Evolutionary conservation across 495 filamentous ascomycete genomes (phyloP).

Genomic region (Tuber indicum): DNA sequence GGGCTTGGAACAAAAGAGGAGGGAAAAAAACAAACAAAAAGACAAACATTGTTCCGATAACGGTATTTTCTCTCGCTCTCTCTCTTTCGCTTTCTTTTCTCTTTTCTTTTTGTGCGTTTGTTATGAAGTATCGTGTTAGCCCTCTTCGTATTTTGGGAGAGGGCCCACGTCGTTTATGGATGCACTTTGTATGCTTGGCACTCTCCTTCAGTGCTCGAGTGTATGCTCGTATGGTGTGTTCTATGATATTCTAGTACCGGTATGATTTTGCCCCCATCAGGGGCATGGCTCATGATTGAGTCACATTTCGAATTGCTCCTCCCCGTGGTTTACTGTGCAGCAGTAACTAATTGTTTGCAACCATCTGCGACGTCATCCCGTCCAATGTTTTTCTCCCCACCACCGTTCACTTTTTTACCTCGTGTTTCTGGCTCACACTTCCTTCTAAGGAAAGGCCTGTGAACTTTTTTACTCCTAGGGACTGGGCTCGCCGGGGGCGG

Average conservation of each 20-base stretch:
- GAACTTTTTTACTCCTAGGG: background rate
- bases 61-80: background rate
- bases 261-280: background rate
- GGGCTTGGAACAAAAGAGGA: background rate
- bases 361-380: conserved; percentile 33
- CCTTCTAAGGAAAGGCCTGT: conserved; percentile 26
- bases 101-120: background rate
- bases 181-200: background rate
- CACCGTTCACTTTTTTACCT: conserved; percentile 27
- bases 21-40: background rate
- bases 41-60: background rate
- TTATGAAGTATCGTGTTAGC: background rate
- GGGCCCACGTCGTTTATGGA: background rate
- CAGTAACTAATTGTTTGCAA: conserved; percentile 4
- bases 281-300: conserved; percentile 1
- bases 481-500: background rate
- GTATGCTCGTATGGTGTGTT: too few relatives aligned
- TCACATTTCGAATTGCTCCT: background rate
- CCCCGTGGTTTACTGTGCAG: background rate
- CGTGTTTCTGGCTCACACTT: conserved; percentile 18
- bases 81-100: background rate
- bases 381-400: conserved; percentile 8
- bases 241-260: too few relatives aligned
- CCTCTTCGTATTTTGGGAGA: background rate
- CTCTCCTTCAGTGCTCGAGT: background rate